Base-by-base conservation (phyloP, 371 early-diverging fungal genomes). In the Lichtheimia ramosa region DNA sequence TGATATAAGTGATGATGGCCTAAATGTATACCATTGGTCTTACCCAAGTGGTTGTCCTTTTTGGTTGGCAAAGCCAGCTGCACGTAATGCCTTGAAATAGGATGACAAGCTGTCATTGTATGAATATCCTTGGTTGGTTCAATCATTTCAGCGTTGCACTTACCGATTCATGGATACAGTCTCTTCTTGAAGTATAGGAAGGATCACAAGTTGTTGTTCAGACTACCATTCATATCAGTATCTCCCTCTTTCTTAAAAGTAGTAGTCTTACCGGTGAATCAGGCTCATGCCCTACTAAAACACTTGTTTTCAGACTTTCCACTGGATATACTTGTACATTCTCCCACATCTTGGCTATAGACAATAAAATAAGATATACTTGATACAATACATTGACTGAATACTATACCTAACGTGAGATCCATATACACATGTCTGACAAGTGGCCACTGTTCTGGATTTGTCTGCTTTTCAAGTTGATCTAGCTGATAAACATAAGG, bases 341-440 rank as follows among this genome's bases (percentile, higher is more conserved):
- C 10, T 55, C 56, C 62, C 62, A 62, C 51, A 49, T 42, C 40
- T 62, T 62, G 24, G 51, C 62, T 55, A 20, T 5, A 54, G 13
- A 24, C 23, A 51, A 51, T 24, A 7, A 28, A 28, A 7, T 8
- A 2, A 34, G 8, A 4, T 8, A 8, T 34, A 8, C 13, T 41
- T 54, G 24, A 3, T 54, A 27, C 14, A 16, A 10, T 27, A 25
- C 27, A 40, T 20, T 8, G 7, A 41, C n/a, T 10, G 0, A n/a
- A 15, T 8, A 48, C 14, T 20, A 39, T 60, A 60, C 60, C 60
- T 23, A 51, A 24, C 23, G 25, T 28, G 7, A 62, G 51, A 51
- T 62, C 62, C 14, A 62, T 39, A 28, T 62, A 62, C 10, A 56
- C 56, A 21, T 62, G 62, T 8, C 56, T 52, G 20, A 62, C 24